Evolutionary conservation across 148 eudicot species (phyloP).

Genomic region (Nepenthes mirabilis): DNA sequence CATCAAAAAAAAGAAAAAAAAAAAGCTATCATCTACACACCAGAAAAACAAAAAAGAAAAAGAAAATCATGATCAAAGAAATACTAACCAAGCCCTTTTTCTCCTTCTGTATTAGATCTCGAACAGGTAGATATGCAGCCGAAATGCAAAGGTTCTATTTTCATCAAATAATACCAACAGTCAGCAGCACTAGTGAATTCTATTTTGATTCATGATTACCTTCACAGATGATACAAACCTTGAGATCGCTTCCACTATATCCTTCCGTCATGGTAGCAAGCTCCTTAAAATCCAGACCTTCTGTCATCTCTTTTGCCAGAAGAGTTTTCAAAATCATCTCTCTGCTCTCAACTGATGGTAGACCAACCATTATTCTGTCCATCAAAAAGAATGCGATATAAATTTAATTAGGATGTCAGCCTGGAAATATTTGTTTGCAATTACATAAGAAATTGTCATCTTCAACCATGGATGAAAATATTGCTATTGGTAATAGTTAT

Average conservation of each 20-base stretch:
- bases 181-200: not conserved
- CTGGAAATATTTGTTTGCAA: no score
- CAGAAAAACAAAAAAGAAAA: not conserved
- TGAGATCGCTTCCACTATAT: constrained; percentile 91
- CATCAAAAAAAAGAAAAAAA: not conserved
- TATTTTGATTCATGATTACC: not conserved
- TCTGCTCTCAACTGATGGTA: constrained; percentile 69
- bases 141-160: constrained; percentile 76
- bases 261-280: constrained; percentile 92
- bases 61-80: not conserved
- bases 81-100: constrained; percentile 48
- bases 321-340: constrained; percentile 81
- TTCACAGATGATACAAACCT: constrained; percentile 25
- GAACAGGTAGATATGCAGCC: constrained; percentile 90
- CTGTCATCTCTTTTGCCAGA: constrained; percentile 59
- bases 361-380: constrained; percentile 79
- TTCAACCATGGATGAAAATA: no score
- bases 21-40: not conserved
- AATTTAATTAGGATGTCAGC: no score
- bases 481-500: no score
- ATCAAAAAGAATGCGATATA: not conserved
- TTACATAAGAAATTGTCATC: no score
- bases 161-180: constrained; percentile 1
- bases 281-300: constrained; percentile 63
- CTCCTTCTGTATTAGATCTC: constrained; percentile 83